Percentiles rank a stretch among this genome's conserved stretches.
Conservation (phyloP, 306 rosid genomes). For the Senna siamea region DNA sequence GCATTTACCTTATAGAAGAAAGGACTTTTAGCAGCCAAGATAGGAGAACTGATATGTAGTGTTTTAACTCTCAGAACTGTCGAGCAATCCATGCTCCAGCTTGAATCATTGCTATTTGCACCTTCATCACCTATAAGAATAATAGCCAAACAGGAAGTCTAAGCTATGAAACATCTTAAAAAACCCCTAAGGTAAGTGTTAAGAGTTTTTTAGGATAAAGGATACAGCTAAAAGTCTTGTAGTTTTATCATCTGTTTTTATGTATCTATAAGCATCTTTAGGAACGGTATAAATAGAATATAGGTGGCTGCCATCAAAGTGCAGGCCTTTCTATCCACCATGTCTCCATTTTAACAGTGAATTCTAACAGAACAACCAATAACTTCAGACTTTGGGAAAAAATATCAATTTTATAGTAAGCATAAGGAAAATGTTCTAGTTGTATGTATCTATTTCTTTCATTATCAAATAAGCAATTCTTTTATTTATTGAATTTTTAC, state of each 20-base stretch:
- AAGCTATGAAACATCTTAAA: neutral
- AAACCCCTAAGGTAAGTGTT: neutral
- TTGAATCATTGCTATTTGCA: constrained; percentile 72
- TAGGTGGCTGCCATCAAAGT: too few relatives aligned
- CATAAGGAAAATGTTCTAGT: constrained; percentile 11
- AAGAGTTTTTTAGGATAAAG: neutral
- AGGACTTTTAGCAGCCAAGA: constrained; percentile 98
- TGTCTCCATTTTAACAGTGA: neutral
- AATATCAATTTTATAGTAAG: constrained; percentile 12
- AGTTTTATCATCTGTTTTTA: neutral
- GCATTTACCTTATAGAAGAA: constrained; percentile 83
- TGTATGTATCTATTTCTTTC: neutral
- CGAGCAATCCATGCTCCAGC: constrained; percentile 80
- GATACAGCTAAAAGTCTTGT: neutral
- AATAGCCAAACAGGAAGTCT: constrained; percentile 18
- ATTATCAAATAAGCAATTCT: neutral
- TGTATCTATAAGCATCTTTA: neutral
- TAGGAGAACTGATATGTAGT: constrained; percentile 93
- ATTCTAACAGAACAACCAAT: neutral
- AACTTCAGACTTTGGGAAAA: constrained; percentile 11
- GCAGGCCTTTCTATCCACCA: neutral
- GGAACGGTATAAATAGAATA: neutral
- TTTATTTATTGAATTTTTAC: neutral
- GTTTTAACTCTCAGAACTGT: constrained; percentile 77
- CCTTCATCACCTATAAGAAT: constrained; percentile 79